Evolutionary conservation across 2,329 filamentous ascomycete genomes (phyloP), one percentile per base, ranked within the genome.

Genomic region (Didymella glomerata): DNA sequence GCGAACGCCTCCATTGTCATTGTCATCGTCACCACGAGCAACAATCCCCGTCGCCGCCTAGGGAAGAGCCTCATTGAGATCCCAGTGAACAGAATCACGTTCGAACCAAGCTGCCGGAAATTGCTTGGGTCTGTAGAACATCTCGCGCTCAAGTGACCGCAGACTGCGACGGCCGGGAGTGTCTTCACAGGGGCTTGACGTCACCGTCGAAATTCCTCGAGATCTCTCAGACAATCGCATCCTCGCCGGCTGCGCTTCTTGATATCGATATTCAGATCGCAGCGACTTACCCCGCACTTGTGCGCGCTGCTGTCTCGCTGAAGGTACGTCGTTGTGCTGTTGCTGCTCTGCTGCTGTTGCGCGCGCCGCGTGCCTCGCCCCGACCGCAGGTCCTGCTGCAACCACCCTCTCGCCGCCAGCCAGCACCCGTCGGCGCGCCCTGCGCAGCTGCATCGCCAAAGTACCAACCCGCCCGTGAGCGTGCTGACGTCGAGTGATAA

Each of bases 1-100:
- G 68, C 67, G 64, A 72, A 71, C 69, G 70, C 70, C 70, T 69
- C 68, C 60, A 71, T 64, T 66, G 69, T 73, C 60, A 71, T 64
- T 66, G 69, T 73, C 69, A 72, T 72, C 70, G 64, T 66, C 64
- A 66, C 68, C 68, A 63, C 64, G 58, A 69, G 64, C 67, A 68
- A 49, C 65, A 61, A 63, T 62, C 68, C 67, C 66, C 68, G 66
- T 63, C 63, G 45, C 54, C 66, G 65, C 62, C 67, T 46, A 62
- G 63, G 50, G 57, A 61, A 68, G 68, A 71, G 68, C 68, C 68
- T 70, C 68, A 69, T 67, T 59, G 63, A 64, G 55, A 51, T 42
- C 53, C 66, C 63, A 60, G 54, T 57, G 54, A 57, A 63, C 56
- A 58, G 20, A 50, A 47, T 46, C 40, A 36, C 53, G 54, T 48